A percentile compares a stretch with the other conserved stretches of the same genome.
These are phyloP conservation scores for Spathaspora girioi DNA, from an alignment of 805 yeast genomes.

Conservation along the genomic window DNA sequence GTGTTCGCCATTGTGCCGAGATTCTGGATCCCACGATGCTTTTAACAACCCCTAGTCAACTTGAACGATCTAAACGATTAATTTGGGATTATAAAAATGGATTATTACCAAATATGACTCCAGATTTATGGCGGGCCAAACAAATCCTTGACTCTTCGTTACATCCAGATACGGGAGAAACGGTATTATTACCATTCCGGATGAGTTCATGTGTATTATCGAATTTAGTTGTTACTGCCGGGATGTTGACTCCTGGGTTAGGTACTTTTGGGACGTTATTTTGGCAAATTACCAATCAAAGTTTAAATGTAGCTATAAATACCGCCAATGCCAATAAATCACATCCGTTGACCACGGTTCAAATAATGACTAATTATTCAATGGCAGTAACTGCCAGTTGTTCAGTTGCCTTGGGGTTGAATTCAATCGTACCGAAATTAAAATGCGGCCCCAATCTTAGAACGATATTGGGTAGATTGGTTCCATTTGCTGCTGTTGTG, in stretches of 20 bases:
- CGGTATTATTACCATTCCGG: conserved; percentile 89
- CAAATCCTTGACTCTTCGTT: conserved; percentile 83
- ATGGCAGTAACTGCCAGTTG: conserved; percentile 94
- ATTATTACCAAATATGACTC: conserved; percentile 57
- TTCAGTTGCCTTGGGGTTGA: conserved; percentile 90
- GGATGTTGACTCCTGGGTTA: conserved; percentile 94
- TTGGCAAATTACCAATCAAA: conserved; percentile 98
- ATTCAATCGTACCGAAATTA: conserved; percentile 84
- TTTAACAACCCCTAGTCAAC: conserved; percentile 61
- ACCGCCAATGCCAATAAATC: conserved; percentile 95
- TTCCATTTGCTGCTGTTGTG: conserved; percentile 98
- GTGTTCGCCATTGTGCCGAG: conserved; percentile 91
- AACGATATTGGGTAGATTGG: conserved; percentile 75
- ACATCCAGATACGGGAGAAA: conserved; percentile 96
- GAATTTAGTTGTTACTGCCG: conserved; percentile 91
- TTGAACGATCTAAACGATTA: conserved; percentile 59
- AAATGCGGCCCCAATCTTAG: conserved; percentile 65
- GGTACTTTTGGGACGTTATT: conserved; percentile 88
- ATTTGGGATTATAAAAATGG: conserved; percentile 77
- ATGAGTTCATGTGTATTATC: conserved; percentile 96
- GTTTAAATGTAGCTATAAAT: conserved; percentile 93
- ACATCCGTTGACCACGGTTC: conserved; percentile 78
- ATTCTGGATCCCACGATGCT: conserved; percentile 91
- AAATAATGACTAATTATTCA: conserved; percentile 73
- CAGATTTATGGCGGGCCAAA: conserved; percentile 87